These are phyloP conservation scores for Leccinellum albellum DNA, from an alignment of 768 basidiomycete genomes.

Conservation along the genomic window DNA sequence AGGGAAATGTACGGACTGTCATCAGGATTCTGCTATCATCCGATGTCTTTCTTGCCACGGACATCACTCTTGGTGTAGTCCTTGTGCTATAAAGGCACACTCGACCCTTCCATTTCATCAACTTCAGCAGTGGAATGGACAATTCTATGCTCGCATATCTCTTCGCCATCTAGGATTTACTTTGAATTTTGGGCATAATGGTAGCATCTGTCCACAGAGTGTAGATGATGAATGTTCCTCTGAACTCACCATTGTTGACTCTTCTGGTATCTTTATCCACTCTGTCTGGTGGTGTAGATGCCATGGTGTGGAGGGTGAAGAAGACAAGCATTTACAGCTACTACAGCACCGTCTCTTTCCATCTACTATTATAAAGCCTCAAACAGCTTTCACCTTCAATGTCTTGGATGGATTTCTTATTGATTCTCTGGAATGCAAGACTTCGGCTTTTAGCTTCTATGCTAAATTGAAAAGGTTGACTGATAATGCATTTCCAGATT, in stretches of 20 bases:
- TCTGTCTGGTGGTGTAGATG: neutral
- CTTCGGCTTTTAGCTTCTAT: neutral
- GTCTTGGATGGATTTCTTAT: slow-evolving; percentile 21
- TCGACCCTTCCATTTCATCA: neutral
- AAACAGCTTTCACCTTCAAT: slow-evolving; percentile 19
- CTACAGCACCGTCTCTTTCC: neutral
- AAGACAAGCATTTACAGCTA: neutral
- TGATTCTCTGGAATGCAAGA: slow-evolving; percentile 16
- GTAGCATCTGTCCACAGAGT: neutral
- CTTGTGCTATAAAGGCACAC: neutral
- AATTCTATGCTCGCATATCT: neutral
- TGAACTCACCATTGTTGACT: neutral
- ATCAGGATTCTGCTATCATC: neutral
- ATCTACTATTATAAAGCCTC: slow-evolving; percentile 6
- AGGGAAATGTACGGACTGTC: neutral
- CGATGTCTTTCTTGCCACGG: neutral
- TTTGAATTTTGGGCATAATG: neutral
- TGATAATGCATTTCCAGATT: neutral
- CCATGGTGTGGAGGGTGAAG: neutral
- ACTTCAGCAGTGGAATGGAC: neutral
- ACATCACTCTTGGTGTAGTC: neutral
- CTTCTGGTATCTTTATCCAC: neutral
- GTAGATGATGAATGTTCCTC: neutral
- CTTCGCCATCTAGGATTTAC: neutral
- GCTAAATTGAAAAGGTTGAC: neutral